Evolutionary conservation across 2,329 filamentous ascomycete species (phyloP).

Genomic region (Fusarium lyarnte): DNA sequence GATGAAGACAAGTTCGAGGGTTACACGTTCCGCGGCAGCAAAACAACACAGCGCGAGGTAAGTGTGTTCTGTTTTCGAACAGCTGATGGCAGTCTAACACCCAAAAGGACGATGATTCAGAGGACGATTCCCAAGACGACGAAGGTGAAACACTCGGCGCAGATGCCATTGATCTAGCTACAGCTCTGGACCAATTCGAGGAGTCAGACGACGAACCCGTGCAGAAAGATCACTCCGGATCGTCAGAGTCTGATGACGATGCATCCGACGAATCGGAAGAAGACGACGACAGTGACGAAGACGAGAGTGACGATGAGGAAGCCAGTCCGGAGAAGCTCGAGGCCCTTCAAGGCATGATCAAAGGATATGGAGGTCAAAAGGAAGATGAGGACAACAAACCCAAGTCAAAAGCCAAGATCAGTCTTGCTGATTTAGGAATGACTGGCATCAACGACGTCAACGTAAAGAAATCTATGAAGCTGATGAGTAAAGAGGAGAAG

Average conservation of each 20-base stretch:
- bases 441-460: slow-evolving; percentile 76
- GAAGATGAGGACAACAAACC: slow-evolving; percentile 58
- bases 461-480: slow-evolving; percentile 82
- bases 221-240: slow-evolving; percentile 55
- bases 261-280: slow-evolving; percentile 53
- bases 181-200: slow-evolving; percentile 65
- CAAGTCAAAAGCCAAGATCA: slow-evolving; percentile 72
- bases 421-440: slow-evolving; percentile 77
- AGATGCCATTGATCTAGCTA: slow-evolving; percentile 68
- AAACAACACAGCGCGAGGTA: slow-evolving; percentile 48
- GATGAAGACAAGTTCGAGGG: slow-evolving; percentile 87
- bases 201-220: slow-evolving; percentile 60
- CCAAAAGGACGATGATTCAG: slow-evolving; percentile 64
- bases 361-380: slow-evolving; percentile 72
- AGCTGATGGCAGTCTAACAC: slow-evolving; percentile 7
- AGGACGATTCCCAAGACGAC: slow-evolving; percentile 61
- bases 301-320: slow-evolving; percentile 58
- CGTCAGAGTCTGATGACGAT: slow-evolving; percentile 57
- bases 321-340: slow-evolving; percentile 66
- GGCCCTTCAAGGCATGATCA: slow-evolving; percentile 74
- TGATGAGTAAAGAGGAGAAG: slow-evolving; percentile 72
- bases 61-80: not conserved
- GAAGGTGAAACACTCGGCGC: slow-evolving; percentile 68
- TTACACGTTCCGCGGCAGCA: slow-evolving; percentile 67
- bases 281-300: slow-evolving; percentile 58